Evolutionary conservation across 2,329 filamentous ascomycete genomes (phyloP).

Genomic region (Aspergillus alliaceus): DNA sequence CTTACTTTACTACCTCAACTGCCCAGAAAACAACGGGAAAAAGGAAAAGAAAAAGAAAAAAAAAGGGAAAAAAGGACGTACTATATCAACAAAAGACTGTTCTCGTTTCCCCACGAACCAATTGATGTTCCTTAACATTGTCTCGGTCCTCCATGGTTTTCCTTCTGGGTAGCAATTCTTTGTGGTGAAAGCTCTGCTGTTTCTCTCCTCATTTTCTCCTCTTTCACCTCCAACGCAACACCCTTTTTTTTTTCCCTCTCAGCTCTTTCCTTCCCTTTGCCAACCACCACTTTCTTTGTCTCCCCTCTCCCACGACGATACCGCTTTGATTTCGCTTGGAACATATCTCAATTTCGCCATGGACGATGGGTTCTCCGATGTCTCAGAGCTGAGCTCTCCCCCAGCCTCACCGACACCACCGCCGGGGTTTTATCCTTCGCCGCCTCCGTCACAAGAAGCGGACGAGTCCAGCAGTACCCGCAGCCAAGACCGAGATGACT

Average conservation of each 20-base stretch:
- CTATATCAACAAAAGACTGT: background rate
- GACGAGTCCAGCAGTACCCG: conserved; percentile 36
- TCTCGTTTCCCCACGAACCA: background rate
- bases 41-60: background rate
- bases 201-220: conserved; percentile 3
- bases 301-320: conserved; percentile 3
- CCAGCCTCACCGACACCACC: conserved; percentile 41
- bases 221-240: conserved; percentile 13
- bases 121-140: background rate
- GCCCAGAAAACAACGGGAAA: background rate
- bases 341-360: conserved; percentile 19
- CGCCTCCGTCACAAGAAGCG: conserved; percentile 44
- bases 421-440: conserved; percentile 41
- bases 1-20: background rate
- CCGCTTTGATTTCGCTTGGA: too few species aligned
- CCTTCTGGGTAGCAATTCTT: background rate
- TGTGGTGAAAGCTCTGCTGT: background rate
- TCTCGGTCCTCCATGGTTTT: background rate
- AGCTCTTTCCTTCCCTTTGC: conserved; percentile 4
- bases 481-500: conserved; percentile 61
- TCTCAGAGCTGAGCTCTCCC: conserved; percentile 44
- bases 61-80: background rate
- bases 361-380: conserved; percentile 34
- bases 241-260: too few species aligned
- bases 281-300: conserved; percentile 1